Evolutionary conservation across 352 stramenopile genomes (phyloP).

Genomic region (Pythium phragmiticola): DNA sequence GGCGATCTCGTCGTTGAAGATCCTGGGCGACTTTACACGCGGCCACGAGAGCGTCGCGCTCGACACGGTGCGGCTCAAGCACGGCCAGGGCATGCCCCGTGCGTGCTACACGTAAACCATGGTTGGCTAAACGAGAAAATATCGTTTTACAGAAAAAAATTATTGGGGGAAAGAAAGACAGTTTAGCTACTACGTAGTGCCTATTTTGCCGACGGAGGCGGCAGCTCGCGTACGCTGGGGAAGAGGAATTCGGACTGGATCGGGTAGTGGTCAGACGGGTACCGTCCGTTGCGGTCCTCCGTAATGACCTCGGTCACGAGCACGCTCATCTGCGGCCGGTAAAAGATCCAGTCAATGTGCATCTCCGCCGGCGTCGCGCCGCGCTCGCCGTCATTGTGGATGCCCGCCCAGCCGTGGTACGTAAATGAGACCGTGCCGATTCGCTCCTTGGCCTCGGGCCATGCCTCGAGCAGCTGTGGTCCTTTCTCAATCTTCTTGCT

Average conservation of each 20-base stretch:
- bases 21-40: constrained; percentile 90
- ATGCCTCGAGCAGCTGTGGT: constrained; percentile 68
- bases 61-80: constrained; percentile 75
- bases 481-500: constrained; percentile 38
- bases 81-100: constrained; percentile 49
- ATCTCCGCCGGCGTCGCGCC: constrained; percentile 62
- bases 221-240: constrained; percentile 53
- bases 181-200: no score
- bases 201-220: constrained; percentile 21
- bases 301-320: constrained; percentile 81
- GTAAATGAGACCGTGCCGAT: constrained; percentile 83
- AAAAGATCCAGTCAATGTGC: constrained; percentile 91
- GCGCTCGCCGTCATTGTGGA: constrained; percentile 79
- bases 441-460: constrained; percentile 58
- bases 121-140: not conserved
- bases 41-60: constrained; percentile 89
- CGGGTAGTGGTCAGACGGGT: constrained; percentile 87
- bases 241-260: constrained; percentile 83
- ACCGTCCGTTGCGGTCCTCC: constrained; percentile 73
- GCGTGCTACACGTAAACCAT: constrained; percentile 35
- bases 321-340: constrained; percentile 73
- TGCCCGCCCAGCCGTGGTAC: constrained; percentile 86
- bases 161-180: not conserved
- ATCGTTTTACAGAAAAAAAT: not conserved
- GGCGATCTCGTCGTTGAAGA: constrained; percentile 77